Evolutionary conservation across 495 filamentous ascomycete genomes (phyloP).

Genomic region (Penicillium egyptiacum): DNA sequence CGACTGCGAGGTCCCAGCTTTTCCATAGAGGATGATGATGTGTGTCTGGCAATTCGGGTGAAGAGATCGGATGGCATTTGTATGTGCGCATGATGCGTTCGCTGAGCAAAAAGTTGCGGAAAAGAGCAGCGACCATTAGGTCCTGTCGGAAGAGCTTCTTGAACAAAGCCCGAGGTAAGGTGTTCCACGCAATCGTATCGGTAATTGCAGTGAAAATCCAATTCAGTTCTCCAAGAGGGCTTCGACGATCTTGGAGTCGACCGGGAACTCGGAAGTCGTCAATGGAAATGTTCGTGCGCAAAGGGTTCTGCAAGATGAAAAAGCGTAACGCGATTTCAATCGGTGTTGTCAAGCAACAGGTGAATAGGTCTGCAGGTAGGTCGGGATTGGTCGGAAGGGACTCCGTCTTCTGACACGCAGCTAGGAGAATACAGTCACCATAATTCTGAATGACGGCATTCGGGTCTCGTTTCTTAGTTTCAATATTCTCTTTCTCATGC

Average conservation of each 20-base stretch:
- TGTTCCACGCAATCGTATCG: constrained; percentile 98
- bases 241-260: constrained; percentile 85
- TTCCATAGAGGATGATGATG: constrained; percentile 94
- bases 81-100: constrained; percentile 95
- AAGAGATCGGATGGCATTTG: constrained; percentile 89
- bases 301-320: constrained; percentile 88
- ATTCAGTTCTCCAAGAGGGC: constrained; percentile 92
- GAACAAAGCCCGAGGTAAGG: constrained; percentile 81
- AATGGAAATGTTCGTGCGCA: constrained; percentile 70
- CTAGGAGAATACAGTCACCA: constrained; percentile 84
- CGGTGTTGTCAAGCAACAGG: constrained; percentile 91
- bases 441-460: constrained; percentile 68
- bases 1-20: constrained; percentile 96
- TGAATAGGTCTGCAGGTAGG: constrained; percentile 93
- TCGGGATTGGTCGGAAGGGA: constrained; percentile 95
- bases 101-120: constrained; percentile 91
- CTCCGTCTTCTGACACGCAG: constrained; percentile 84
- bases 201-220: constrained; percentile 99
- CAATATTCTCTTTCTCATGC: constrained; percentile 81
- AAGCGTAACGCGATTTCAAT: constrained; percentile 96
- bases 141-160: constrained; percentile 97
- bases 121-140: constrained; percentile 97
- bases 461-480: constrained; percentile 69
- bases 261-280: constrained; percentile 80
- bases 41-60: constrained; percentile 83